Evolutionary conservation across 1,139 yeast species (phyloP).

Genomic region (Nakaseomyces glabratus): DNA sequence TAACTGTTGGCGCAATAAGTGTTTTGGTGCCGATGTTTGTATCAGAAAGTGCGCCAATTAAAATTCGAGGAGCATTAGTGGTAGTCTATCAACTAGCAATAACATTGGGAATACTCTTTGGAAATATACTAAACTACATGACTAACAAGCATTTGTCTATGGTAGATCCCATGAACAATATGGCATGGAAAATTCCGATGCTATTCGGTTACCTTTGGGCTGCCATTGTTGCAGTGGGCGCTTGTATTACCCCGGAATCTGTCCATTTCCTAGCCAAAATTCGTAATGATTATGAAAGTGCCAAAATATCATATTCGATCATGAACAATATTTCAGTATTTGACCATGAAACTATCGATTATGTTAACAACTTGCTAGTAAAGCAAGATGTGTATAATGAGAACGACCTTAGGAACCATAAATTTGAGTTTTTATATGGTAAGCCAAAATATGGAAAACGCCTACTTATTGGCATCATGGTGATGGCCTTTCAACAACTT

Average conservation of each 20-base stretch:
- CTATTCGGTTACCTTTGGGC: constrained; percentile 43
- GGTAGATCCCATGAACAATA: constrained; percentile 23
- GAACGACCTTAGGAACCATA: constrained; percentile 17
- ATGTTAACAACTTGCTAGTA: constrained; percentile 36
- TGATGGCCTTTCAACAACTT: constrained; percentile 51
- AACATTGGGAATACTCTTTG: constrained; percentile 48
- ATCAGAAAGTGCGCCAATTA: constrained; percentile 46
- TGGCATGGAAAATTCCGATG: constrained; percentile 43
- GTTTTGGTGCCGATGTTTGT: constrained; percentile 50
- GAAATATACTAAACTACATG: constrained; percentile 45
- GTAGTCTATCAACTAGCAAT: constrained; percentile 48
- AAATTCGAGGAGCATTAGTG: constrained; percentile 49
- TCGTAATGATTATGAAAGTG: constrained; percentile 26
- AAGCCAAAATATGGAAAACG: constrained; percentile 40
- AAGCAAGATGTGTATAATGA: constrained; percentile 36
- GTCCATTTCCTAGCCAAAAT: constrained; percentile 40
- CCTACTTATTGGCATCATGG: constrained; percentile 42
- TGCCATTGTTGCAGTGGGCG: constrained; percentile 37
- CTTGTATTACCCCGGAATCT: constrained; percentile 44
- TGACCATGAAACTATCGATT: constrained; percentile 37
- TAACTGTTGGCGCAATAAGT: constrained; percentile 46
- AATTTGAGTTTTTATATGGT: constrained; percentile 43
- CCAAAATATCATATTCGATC: constrained; percentile 40
- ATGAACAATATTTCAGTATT: constrained; percentile 39
- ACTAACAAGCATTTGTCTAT: constrained; percentile 30